A percentile compares a stretch with the other conserved stretches of the same genome.
These are phyloP conservation scores for Apiospora arundinis DNA, from an alignment of 2,329 filamentous ascomycete species.

Conservation along the genomic window DNA sequence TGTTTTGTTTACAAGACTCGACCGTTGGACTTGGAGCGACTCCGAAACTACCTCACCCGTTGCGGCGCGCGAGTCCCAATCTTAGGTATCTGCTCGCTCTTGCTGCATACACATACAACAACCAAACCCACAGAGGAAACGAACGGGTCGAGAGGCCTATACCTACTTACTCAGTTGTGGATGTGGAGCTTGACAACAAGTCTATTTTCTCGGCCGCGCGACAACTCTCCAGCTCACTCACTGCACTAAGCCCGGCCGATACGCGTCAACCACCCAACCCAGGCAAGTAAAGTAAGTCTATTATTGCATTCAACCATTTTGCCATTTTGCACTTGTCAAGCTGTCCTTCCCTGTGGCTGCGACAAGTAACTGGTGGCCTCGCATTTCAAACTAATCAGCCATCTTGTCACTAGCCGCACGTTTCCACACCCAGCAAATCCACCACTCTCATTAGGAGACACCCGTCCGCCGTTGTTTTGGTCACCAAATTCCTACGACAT, in stretches of 20 bases:
- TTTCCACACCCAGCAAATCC: background rate
- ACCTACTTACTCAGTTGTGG: slow-evolving; percentile 8
- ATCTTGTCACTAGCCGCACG: too few relatives aligned
- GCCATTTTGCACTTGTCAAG: too few relatives aligned
- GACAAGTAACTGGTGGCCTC: too few relatives aligned
- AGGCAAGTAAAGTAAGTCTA: background rate
- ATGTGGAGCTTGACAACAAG: slow-evolving; percentile 14
- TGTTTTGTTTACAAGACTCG: background rate
- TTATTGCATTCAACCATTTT: background rate
- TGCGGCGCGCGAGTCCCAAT: background rate
- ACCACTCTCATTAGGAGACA: background rate
- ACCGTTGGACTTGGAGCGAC: background rate
- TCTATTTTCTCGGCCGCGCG: slow-evolving; percentile 8
- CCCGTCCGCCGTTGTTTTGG: background rate
- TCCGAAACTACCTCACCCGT: background rate
- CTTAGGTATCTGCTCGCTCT: background rate
- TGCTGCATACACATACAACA: background rate
- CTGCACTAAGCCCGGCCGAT: background rate
- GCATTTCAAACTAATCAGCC: too few relatives aligned
- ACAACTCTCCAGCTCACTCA: background rate
- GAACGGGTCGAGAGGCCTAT: background rate
- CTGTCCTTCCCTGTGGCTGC: too few relatives aligned
- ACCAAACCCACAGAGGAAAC: too few relatives aligned
- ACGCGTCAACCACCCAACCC: background rate
- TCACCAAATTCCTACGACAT: background rate